phyloP scores from a whole-genome alignment of 1,284 basidiomycete genomes.

The Pterula multifida region DNA sequence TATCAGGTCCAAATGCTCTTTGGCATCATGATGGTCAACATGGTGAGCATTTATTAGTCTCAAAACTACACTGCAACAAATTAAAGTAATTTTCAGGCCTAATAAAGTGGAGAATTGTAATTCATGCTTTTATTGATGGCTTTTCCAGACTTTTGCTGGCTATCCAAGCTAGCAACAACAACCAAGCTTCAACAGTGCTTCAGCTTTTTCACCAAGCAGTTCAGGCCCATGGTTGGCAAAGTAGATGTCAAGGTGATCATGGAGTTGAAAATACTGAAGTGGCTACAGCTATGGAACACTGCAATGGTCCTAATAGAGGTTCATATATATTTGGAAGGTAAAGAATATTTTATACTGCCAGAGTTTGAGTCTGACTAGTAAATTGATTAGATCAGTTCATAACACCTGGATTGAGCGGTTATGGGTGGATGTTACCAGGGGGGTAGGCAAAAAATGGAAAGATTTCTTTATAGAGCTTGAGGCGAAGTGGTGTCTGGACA shows the following conservation, averaged over 20 bases:
- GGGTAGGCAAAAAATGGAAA: slow-evolving; percentile 18
- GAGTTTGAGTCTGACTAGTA: not conserved
- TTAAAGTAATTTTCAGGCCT: slow-evolving; percentile 13
- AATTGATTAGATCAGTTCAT: slow-evolving; percentile 10
- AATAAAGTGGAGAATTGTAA: slow-evolving; percentile 20
- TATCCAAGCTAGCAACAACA: slow-evolving; percentile 17
- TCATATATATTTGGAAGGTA: slow-evolving; percentile 27
- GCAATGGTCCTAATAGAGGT: slow-evolving; percentile 14
- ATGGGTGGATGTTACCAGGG: slow-evolving; percentile 24
- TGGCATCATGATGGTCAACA: slow-evolving; percentile 23
- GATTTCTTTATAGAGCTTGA: slow-evolving; percentile 17
- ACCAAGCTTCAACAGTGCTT: slow-evolving; percentile 17
- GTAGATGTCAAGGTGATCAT: slow-evolving; percentile 17
- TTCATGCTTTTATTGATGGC: slow-evolving; percentile 23
- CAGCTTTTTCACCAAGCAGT: slow-evolving; percentile 11
- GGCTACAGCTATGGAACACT: slow-evolving; percentile 12
- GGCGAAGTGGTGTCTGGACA: slow-evolving; percentile 11
- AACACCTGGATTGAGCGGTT: slow-evolving; percentile 22
- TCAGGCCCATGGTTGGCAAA: slow-evolving; percentile 11
- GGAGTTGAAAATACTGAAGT: slow-evolving; percentile 16
- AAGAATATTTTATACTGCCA: not conserved
- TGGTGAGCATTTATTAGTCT: slow-evolving; percentile 13
- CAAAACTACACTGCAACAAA: slow-evolving; percentile 4
- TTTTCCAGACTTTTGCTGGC: slow-evolving; percentile 13
- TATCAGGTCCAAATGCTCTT: slow-evolving; percentile 17